phyloP scores from a whole-genome alignment of 169 alveolate genomes.

The Haemoproteus tartakovskyi region DNA sequence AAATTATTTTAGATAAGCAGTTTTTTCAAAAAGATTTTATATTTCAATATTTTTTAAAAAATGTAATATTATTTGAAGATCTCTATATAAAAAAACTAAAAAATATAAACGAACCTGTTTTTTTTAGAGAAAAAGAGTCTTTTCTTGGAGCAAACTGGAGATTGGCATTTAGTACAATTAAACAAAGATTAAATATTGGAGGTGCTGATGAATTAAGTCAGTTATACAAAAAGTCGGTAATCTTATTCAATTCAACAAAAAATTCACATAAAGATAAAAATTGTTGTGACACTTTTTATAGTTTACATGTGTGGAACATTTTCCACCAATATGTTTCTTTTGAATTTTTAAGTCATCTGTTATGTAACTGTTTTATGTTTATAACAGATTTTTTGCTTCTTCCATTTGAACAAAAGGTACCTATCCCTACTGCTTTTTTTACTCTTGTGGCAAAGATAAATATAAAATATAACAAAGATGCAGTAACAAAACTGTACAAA shows the following conservation, averaged over 20 bases:
- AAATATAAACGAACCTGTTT: conserved; percentile 9
- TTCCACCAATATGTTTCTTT: conserved; percentile 51
- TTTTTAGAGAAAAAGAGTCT: conserved; percentile 33
- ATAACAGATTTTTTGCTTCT: conserved; percentile 44
- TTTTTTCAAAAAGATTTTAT: conserved; percentile 37
- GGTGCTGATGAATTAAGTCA: conserved; percentile 44
- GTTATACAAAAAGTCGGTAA: conserved; percentile 31
- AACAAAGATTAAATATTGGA: conserved; percentile 43
- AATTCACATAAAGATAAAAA: conserved; percentile 53
- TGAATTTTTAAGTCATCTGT: conserved; percentile 45
- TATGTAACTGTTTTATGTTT: conserved; percentile 54
- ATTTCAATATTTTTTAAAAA: conserved; percentile 61
- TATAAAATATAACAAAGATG: too few relatives aligned
- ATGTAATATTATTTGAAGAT: conserved; percentile 53
- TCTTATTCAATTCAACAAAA: conserved; percentile 50
- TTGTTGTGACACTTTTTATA: conserved; percentile 54
- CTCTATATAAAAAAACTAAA: conserved; percentile 22
- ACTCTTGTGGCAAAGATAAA: conserved; percentile 10
- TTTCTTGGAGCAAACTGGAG: conserved; percentile 33
- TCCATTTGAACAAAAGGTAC: background rate
- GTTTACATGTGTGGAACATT: conserved; percentile 56
- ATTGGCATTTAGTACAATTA: conserved; percentile 31
- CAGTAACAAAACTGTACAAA: too few relatives aligned
- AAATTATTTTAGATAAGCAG: conserved; percentile 18
- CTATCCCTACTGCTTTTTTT: conserved; percentile 24